Evolutionary conservation across 2,329 filamentous ascomycete species (phyloP).

Genomic region (Cytospora schulzeri): DNA sequence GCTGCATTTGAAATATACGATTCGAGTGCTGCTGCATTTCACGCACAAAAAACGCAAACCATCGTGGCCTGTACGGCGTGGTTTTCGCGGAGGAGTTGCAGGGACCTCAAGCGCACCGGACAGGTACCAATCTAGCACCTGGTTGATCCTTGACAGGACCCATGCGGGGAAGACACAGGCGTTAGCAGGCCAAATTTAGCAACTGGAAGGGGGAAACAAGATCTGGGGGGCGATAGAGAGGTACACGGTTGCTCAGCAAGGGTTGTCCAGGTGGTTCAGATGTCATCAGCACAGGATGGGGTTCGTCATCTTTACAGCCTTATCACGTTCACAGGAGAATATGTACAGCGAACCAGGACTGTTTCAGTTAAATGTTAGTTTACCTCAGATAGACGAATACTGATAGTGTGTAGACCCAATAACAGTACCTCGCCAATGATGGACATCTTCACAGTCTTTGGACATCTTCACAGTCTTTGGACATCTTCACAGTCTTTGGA

Average conservation of each 20-base stretch:
- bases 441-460: too few relatives aligned
- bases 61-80: conserved; percentile 15
- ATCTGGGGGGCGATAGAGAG: not conserved
- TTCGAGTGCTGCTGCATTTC: conserved; percentile 16
- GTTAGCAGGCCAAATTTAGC: not conserved
- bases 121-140: not conserved
- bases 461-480: too few relatives aligned
- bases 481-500: too few relatives aligned
- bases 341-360: not conserved
- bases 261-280: too few relatives aligned
- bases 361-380: too few relatives aligned
- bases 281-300: not conserved
- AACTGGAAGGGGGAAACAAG: not conserved
- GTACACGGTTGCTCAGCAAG: not conserved
- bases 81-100: conserved; percentile 23
- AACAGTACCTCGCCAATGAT: too few relatives aligned
- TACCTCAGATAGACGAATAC: too few relatives aligned
- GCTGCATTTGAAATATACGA: conserved; percentile 6
- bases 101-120: too few relatives aligned
- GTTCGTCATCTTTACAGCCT: not conserved
- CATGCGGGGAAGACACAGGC: too few relatives aligned
- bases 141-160: too few relatives aligned
- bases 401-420: too few relatives aligned
- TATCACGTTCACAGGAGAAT: not conserved
- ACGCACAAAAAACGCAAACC: conserved; percentile 27